Conservation (phyloP, 805 yeast species). For the Clavispora asparagi region DNA sequence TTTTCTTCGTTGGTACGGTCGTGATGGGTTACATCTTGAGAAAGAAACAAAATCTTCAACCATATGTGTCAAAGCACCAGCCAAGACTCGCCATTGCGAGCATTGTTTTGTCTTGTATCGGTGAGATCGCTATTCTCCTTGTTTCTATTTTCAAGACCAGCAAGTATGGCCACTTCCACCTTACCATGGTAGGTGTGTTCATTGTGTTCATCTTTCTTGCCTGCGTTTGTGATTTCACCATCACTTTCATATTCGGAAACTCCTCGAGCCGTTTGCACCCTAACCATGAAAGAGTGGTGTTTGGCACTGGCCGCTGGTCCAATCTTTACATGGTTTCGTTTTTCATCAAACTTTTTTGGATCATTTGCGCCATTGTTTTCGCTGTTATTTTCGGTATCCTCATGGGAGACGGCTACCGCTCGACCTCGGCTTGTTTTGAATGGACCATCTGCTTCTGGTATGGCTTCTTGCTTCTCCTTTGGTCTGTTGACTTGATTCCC, state of each 20-base stretch:
- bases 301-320: constrained; percentile 33
- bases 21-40: constrained; percentile 61
- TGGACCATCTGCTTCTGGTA: constrained; percentile 88
- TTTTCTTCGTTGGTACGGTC: constrained; percentile 62
- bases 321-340: constrained; percentile 45
- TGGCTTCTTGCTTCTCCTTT: constrained; percentile 58
- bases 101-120: constrained; percentile 44
- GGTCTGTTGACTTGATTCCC: constrained; percentile 68
- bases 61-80: constrained; percentile 42
- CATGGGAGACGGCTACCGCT: constrained; percentile 27
- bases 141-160: constrained; percentile 71
- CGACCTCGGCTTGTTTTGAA: constrained; percentile 64
- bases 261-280: constrained; percentile 33
- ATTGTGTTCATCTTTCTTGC: constrained; percentile 59
- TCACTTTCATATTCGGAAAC: constrained; percentile 35
- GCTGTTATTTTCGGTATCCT: constrained; percentile 64
- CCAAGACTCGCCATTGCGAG: constrained; percentile 38
- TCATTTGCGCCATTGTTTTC: constrained; percentile 55
- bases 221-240: constrained; percentile 32
- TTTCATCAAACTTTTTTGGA: constrained; percentile 58
- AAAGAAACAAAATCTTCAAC: constrained; percentile 50
- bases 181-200: constrained; percentile 68
- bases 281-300: constrained; percentile 34
- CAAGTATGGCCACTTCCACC: constrained; percentile 52
- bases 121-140: constrained; percentile 68